phyloP scores from a whole-genome alignment of 768 basidiomycete genomes.

The Artomyces pyxidatus region DNA sequence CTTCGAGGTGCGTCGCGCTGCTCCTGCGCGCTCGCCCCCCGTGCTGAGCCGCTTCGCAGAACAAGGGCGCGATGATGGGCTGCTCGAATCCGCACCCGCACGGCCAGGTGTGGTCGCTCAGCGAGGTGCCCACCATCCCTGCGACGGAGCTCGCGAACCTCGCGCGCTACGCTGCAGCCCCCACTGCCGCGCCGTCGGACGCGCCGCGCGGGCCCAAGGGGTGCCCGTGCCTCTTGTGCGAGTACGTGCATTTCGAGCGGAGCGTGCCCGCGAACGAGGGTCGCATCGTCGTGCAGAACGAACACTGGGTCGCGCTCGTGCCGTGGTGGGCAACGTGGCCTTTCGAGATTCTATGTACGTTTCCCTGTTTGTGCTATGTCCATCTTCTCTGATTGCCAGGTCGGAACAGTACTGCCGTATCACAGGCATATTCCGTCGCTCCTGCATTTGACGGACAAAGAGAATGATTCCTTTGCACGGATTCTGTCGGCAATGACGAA shows the following conservation, averaged over 20 bases:
- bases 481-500: conserved; percentile 57
- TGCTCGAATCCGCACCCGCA: conserved; percentile 94
- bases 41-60: conserved; percentile 25
- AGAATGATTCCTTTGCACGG: conserved; percentile 57
- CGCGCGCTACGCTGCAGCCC: conserved; percentile 35
- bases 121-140: conserved; percentile 61
- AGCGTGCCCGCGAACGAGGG: conserved; percentile 32
- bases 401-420: conserved; percentile 57
- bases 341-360: conserved; percentile 69
- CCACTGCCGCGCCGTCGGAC: conserved; percentile 27
- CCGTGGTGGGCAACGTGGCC: conserved; percentile 98
- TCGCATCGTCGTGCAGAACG: conserved; percentile 63
- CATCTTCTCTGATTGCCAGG: not conserved
- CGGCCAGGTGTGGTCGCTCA: conserved; percentile 83
- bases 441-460: conserved; percentile 46
- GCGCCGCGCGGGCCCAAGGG: conserved; percentile 53
- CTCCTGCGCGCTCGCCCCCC: not conserved
- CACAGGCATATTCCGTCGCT: conserved; percentile 73
- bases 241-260: conserved; percentile 67
- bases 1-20: conserved; percentile 82
- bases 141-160: conserved; percentile 58
- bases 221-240: conserved; percentile 65
- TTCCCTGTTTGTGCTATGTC: not conserved
- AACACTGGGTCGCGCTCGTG: conserved; percentile 76
- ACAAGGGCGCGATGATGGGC: conserved; percentile 92